Conservation (phyloP, 257 asterid genomes). For the Thymus mandschuricus region DNA sequence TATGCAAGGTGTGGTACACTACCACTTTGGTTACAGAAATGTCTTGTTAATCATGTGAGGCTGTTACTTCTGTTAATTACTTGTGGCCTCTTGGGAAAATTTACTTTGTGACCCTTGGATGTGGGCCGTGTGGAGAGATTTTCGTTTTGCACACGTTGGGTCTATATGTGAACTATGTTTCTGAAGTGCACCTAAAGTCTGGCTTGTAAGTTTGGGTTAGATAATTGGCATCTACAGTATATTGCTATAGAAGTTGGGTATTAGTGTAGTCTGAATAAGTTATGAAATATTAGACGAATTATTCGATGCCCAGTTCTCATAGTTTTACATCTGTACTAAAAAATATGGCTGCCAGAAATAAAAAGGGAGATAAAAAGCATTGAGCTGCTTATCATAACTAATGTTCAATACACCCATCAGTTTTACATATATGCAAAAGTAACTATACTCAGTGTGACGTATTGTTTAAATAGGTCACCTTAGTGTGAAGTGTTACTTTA, state of each 20-base stretch:
- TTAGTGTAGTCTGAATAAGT: not conserved
- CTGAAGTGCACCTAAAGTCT: not conserved
- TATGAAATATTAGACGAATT: not conserved
- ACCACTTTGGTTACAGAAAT: constrained; percentile 4
- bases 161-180: constrained; percentile 14
- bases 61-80: constrained; percentile 8
- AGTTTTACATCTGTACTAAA: not conserved
- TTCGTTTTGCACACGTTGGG: not conserved
- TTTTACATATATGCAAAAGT: not conserved
- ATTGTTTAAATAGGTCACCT: not conserved
- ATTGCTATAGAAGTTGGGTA: not conserved
- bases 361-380: not conserved
- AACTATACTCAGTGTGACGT: not conserved
- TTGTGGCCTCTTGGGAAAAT: constrained; percentile 4
- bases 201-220: not conserved
- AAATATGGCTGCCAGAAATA: too few relatives aligned
- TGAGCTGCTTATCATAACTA: not conserved
- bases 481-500: not conserved
- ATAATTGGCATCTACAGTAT: constrained; percentile 6
- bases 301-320: not conserved
- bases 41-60: constrained; percentile 9
- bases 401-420: not conserved
- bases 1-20: not conserved
- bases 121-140: not conserved
- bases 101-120: not conserved